Evolutionary conservation across 345 rosid species (phyloP).

Genomic region (Euphorbia lathyris): DNA sequence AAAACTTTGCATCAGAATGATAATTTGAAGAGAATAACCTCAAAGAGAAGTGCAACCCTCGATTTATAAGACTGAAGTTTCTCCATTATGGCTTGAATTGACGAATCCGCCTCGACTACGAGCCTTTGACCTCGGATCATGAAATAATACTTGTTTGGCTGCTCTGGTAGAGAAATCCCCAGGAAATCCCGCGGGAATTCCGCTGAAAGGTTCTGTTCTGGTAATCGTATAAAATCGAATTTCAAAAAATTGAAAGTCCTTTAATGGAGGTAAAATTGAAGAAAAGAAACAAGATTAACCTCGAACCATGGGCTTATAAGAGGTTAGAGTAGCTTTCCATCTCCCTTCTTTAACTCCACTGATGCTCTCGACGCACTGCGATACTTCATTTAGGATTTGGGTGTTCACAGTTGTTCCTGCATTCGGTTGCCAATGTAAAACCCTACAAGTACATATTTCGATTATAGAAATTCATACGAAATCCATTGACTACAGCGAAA

Average conservation of each 20-base stretch:
- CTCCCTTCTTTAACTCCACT: slow-evolving; percentile 86
- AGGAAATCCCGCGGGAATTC: slow-evolving; percentile 82
- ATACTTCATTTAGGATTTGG: slow-evolving; percentile 76
- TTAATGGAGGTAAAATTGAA: background rate
- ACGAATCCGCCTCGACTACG: slow-evolving; percentile 71
- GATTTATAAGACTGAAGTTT: slow-evolving; percentile 88
- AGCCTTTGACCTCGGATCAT: slow-evolving; percentile 63
- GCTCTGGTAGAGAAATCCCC: slow-evolving; percentile 73
- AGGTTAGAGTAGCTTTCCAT: slow-evolving; percentile 82
- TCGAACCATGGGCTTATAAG: slow-evolving; percentile 60
- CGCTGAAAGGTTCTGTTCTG: slow-evolving; percentile 43
- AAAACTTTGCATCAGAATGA: background rate
- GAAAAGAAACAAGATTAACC: slow-evolving; percentile 23
- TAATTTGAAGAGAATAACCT: slow-evolving; percentile 34
- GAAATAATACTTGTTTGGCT: slow-evolving; percentile 78
- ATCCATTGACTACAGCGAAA: background rate
- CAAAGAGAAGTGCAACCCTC: slow-evolving; percentile 66
- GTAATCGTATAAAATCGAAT: background rate
- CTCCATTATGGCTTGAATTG: slow-evolving; percentile 88
- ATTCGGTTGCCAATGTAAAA: slow-evolving; percentile 91
- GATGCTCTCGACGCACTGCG: slow-evolving; percentile 80
- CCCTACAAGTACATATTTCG: slow-evolving; percentile 41
- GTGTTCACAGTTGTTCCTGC: slow-evolving; percentile 77
- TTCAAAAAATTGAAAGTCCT: background rate
- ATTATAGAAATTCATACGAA: background rate